Evolutionary conservation across 495 filamentous ascomycete genomes (phyloP).

Genomic region (Penicillium steckii): DNA sequence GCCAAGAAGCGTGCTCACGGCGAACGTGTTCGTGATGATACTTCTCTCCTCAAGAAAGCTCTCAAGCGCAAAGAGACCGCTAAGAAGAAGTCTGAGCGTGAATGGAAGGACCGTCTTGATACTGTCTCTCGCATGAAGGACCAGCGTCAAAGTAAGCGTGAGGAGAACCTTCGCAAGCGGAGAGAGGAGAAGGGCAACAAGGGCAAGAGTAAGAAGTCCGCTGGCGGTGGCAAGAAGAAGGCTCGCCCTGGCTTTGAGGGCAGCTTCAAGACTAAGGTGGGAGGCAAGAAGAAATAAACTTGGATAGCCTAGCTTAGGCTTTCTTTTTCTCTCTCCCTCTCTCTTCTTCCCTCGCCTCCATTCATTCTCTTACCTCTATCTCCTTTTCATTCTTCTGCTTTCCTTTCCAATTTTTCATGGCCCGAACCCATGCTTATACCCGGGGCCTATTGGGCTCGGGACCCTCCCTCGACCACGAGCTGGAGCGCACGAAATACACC

Average conservation of each 20-base stretch:
- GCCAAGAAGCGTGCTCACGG: constrained; percentile 86
- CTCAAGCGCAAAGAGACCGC: constrained; percentile 86
- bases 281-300: constrained; percentile 44
- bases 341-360: constrained; percentile 29
- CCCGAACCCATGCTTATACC: constrained; percentile 8
- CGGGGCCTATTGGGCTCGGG: constrained; percentile 14
- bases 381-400: constrained; percentile 24
- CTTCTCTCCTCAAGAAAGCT: constrained; percentile 87
- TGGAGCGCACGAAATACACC: constrained; percentile 8
- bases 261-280: constrained; percentile 66
- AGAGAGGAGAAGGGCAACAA: constrained; percentile 70
- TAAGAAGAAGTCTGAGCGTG: constrained; percentile 86
- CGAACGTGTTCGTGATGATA: constrained; percentile 87
- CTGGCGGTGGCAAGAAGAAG: constrained; percentile 58
- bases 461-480: background rate
- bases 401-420: constrained; percentile 16
- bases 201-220: constrained; percentile 57
- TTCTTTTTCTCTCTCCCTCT: constrained; percentile 39
- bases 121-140: constrained; percentile 73
- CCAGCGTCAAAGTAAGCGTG: constrained; percentile 80
- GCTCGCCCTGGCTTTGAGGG: constrained; percentile 86
- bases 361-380: constrained; percentile 10
- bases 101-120: constrained; percentile 82
- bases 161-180: constrained; percentile 82
- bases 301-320: background rate